Evolutionary conservation across 306 rosid species (phyloP), one percentile per base, ranked within the genome.

Genomic region (Trifolium subterraneum): DNA sequence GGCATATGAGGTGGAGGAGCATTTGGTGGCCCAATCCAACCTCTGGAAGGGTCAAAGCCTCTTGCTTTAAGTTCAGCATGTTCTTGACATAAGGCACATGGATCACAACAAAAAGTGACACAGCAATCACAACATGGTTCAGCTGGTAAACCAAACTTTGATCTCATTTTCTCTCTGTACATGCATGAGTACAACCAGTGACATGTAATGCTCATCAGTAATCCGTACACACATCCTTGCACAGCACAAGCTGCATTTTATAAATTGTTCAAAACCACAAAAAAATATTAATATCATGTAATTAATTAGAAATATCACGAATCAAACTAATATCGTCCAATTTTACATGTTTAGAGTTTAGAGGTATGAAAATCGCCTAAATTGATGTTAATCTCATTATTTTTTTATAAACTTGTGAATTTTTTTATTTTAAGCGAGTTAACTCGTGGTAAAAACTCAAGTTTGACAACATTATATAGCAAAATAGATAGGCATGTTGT

Each of bases 91-190:
- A 85, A 76, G 12, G 83, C 84, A 48, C 84, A 85, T 11, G 75
- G 0, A 0, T 44, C 71, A 35, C 84, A 82, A 60, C 82, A 79
- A 44, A 10, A 79, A 35, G 19, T 75, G 48, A 79, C 84, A 39
- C 86, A 85, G 29, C 84, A 82, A 73, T 85, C 86, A 14, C 74
- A 47, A n/a, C 86, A 82, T 7, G 89, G 83, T 54, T 85, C 81
- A 11, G 64, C 76, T 5, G 76, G 78, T 64, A 85, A 51, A 36
- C 70, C 79, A 64, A 29, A 82, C 47, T 76, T 85, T 16, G 51
- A 1, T 16, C 88, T 69, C 35, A 82, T 15, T 59, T 68, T 85
- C 84, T 69, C 80, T 73, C 86, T 79, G 54, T 82, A 85, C 5
- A 79, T 29, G 16, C 81, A 85, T 1, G 89, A 76, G 42, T 76